A percentile compares a stretch with the other conserved stretches of the same genome.
Evolutionary conservation across 331 rosid species (phyloP).

Genomic region (Telfairia occidentalis): DNA sequence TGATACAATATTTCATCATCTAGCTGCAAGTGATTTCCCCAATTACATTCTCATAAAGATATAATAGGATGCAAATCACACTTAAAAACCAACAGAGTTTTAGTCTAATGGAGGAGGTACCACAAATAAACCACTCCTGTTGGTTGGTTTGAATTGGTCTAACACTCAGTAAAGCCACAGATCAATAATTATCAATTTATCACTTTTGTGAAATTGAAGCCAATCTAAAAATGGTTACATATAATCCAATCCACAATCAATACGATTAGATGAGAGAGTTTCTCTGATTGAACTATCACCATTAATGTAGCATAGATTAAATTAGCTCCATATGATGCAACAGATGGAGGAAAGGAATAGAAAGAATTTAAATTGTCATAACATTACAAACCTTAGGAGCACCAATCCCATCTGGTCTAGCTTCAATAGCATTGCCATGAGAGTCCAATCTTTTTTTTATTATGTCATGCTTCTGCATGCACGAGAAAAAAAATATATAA

Average conservation of each 20-base stretch:
- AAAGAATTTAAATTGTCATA: not conserved
- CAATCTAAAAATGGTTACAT: not conserved
- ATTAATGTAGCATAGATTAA: not conserved
- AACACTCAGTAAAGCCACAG: not conserved
- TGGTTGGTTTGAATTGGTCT: not conserved
- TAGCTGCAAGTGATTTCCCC: not conserved
- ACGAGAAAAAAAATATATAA: constrained; percentile 6
- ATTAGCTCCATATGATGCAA: not conserved
- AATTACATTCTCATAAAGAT: not conserved
- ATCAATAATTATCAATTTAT: not conserved
- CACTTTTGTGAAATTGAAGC: not conserved
- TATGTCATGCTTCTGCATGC: constrained; percentile 70
- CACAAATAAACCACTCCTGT: not conserved
- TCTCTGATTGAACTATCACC: not conserved
- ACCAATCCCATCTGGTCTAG: constrained; percentile 80
- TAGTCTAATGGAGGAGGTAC: not conserved
- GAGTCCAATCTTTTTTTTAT: constrained; percentile 73
- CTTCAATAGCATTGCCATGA: constrained; percentile 73
- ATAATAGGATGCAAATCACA: not conserved
- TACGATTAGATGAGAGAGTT: not conserved
- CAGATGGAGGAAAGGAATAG: not conserved
- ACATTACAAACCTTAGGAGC: constrained; percentile 52
- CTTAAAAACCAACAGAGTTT: not conserved
- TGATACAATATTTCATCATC: not conserved
- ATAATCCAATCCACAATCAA: not conserved